Evolutionary conservation across 106 monocot species (phyloP), one percentile per base, ranked within the genome.

Genomic region (Agapanthus africanus): DNA sequence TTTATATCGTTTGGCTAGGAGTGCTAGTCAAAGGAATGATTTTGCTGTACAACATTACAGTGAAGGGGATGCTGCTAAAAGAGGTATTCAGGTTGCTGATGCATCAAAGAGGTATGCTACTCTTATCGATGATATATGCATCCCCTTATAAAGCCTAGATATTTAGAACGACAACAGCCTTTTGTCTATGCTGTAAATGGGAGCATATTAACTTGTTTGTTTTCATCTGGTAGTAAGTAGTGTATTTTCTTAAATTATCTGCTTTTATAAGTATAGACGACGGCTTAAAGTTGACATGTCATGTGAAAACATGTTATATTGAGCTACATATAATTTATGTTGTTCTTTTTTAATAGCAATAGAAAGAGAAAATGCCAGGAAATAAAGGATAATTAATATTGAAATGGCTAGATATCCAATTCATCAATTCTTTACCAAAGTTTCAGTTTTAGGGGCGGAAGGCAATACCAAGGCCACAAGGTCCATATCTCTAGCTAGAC

Each of bases 1-100:
- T 64, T 60, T 95, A 42, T 95, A 91, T 69, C 91, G 91, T 32
- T 70, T 95, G 81, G 94, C 94, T 28, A 83, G 77, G 70, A 85
- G 80, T 79, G 88, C 78, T 47, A 78, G 79, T 56, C 80, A 76
- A 66, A 85, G 94, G 68, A 79, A 84, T 73, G 41, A 22, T 78
- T 73, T 75, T 39, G 64, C 41, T 65, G 9, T 54, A 54, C 77
- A 40, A 13, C 42, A 42, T 26, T 61, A 25, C 35, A 51, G 40
- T 42, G 49, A 67, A 28, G 79, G 50, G 25, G 57, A 32, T 42
- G 50, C 28, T 13, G 42, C 47, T 60, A 25, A 0, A 40, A 44
- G 35, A 32, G 51, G 71, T 52, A 23, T 34, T 54, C 63, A 71
- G 30, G 69, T 50, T 71, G 44, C 41, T 16, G 79, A 68, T 59